These are phyloP conservation scores for Chaetothyriales sp. DNA, from an alignment of 2,329 filamentous ascomycete genomes.

Conservation along the genomic window DNA sequence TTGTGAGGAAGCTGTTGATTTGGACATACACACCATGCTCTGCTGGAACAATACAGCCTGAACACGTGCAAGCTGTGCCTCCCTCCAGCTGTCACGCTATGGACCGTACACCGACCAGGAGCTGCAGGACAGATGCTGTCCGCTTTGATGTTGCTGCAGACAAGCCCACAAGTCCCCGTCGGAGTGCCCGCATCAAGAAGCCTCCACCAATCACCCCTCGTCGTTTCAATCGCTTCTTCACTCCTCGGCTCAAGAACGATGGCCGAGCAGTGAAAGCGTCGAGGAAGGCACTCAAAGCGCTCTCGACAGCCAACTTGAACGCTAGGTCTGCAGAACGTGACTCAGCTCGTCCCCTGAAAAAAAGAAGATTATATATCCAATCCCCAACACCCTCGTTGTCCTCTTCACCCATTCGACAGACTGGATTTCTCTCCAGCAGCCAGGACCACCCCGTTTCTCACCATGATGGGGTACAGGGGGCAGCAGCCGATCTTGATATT, in stretches of 20 bases:
- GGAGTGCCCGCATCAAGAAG: conserved; percentile 26
- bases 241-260: conserved; percentile 28
- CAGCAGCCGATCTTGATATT: conserved; percentile 1
- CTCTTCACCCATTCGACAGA: conserved; percentile 26
- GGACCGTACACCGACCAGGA: conserved; percentile 15
- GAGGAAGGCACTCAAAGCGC: conserved; percentile 32
- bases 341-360: not conserved
- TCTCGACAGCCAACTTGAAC: conserved; percentile 22
- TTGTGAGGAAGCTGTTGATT: not conserved
- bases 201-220: conserved; percentile 37
- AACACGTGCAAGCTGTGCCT: not conserved
- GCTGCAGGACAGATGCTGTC: conserved; percentile 7
- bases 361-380: not conserved
- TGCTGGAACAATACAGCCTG: not conserved
- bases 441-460: conserved; percentile 3
- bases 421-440: conserved; percentile 9
- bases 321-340: conserved; percentile 2
- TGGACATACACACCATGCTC: not conserved
- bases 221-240: conserved; percentile 39
- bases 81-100: conserved; percentile 2
- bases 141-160: conserved; percentile 6
- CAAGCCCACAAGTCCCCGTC: conserved; percentile 8
- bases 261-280: conserved; percentile 26
- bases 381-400: conserved; percentile 26
- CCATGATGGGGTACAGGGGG: conserved; percentile 1